These are phyloP conservation scores for Plasmodium cynomolgi DNA, from an alignment of 169 alveolate genomes.

Conservation along the genomic window DNA sequence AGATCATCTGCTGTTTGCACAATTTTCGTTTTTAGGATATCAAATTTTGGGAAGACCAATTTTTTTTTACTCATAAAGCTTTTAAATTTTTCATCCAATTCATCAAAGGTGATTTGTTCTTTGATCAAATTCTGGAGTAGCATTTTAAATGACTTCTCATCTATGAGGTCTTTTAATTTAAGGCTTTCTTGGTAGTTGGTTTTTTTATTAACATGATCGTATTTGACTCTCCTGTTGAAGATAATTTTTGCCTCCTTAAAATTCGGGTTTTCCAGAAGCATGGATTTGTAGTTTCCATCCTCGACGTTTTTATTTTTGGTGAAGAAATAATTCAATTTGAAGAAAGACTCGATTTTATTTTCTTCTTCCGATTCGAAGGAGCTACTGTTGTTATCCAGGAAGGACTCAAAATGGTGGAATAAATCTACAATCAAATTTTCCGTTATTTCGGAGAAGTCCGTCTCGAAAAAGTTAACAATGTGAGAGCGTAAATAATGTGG, in stretches of 20 bases:
- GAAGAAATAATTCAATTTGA: background rate
- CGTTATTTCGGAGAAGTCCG: constrained; percentile 2
- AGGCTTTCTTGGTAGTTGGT: background rate
- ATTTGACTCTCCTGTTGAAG: constrained; percentile 6
- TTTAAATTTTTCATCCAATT: background rate
- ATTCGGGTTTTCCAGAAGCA: background rate
- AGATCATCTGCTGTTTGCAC: background rate
- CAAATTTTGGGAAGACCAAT: background rate
- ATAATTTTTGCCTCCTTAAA: background rate
- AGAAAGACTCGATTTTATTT: constrained; percentile 29
- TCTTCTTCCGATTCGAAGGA: background rate
- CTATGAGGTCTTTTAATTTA: constrained; percentile 8
- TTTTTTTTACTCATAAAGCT: background rate
- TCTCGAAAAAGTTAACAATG: constrained; percentile 33
- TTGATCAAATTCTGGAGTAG: background rate
- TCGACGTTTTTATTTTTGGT: constrained; percentile 5
- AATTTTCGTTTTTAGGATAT: background rate
- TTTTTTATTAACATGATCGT: constrained; percentile 10
- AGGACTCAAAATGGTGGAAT: background rate
- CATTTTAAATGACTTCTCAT: constrained; percentile 4
- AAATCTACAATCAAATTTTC: background rate
- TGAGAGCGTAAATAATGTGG: background rate
- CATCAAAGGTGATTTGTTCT: background rate
- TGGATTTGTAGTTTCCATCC: background rate
- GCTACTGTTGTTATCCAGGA: background rate